Conservation (phyloP, 306 rosid species). For the Castanea crenata region DNA sequence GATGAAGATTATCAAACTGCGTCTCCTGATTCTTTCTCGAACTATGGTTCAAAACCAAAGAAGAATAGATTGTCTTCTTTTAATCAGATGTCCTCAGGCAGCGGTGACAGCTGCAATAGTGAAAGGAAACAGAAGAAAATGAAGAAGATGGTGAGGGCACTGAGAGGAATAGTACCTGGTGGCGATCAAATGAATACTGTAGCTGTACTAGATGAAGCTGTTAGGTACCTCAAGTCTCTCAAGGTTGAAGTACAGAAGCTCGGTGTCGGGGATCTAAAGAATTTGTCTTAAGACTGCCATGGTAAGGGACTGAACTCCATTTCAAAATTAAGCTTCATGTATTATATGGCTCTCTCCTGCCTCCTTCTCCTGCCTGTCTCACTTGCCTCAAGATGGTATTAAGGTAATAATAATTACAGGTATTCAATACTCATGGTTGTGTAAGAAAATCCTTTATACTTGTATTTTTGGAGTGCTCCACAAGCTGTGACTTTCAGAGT, state of each 20-base stretch:
- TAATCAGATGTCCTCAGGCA: slow-evolving; percentile 36
- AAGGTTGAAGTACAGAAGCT: slow-evolving; percentile 80
- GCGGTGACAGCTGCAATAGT: slow-evolving; percentile 32
- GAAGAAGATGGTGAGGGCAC: slow-evolving; percentile 77
- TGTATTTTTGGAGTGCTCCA: not conserved
- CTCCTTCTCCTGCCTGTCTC: not conserved
- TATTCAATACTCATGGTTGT: not conserved
- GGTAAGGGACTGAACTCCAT: not conserved
- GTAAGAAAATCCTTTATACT: not conserved
- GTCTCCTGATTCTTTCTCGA: slow-evolving; percentile 65
- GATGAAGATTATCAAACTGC: slow-evolving; percentile 44
- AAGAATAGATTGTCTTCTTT: slow-evolving; percentile 45
- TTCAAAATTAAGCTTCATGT: not conserved
- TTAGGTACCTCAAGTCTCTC: slow-evolving; percentile 84
- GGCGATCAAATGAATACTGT: slow-evolving; percentile 69
- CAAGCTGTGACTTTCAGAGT: not conserved
- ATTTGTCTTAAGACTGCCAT: not conserved
- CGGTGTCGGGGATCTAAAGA: slow-evolving; percentile 48
- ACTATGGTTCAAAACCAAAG: slow-evolving; percentile 55
- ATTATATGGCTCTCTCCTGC: not conserved
- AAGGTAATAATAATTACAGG: not conserved
- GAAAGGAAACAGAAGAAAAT: slow-evolving; percentile 62
- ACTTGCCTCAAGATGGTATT: not conserved
- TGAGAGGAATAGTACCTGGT: slow-evolving; percentile 81
- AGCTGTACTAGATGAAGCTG: slow-evolving; percentile 83